phyloP scores from a whole-genome alignment of 495 filamentous ascomycete genomes.

The Haplographium delicatum region DNA sequence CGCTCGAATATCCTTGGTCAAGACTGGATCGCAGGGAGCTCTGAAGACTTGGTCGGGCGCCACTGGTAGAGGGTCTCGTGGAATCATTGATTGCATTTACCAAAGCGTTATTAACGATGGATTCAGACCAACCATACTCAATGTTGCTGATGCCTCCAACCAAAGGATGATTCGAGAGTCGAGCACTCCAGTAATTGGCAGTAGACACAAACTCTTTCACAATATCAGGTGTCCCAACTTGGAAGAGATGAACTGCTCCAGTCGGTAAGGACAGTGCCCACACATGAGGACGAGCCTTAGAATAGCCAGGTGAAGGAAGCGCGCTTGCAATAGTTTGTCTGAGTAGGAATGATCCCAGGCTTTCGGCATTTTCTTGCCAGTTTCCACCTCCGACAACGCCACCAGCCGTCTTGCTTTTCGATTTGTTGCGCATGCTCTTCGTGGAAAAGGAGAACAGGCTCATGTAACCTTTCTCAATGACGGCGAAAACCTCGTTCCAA shows the following conservation, averaged over 20 bases:
- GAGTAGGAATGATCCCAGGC: conserved; percentile 77
- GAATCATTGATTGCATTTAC: conserved; percentile 46
- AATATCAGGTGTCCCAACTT: conserved; percentile 93
- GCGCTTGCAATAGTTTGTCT: conserved; percentile 89
- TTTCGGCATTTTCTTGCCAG: conserved; percentile 93
- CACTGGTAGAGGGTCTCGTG: conserved; percentile 23
- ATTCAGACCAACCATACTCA: conserved; percentile 94
- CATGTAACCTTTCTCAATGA: conserved; percentile 94
- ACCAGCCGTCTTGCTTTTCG: conserved; percentile 37
- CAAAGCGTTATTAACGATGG: conserved; percentile 73
- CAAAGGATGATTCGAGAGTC: conserved; percentile 86
- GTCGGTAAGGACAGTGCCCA: conserved; percentile 93
- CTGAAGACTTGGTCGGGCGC: conserved; percentile 57
- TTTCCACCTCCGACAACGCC: conserved; percentile 88
- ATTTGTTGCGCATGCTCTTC: conserved; percentile 67
- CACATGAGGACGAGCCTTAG: conserved; percentile 82
- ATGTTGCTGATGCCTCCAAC: conserved; percentile 92
- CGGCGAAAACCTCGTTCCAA: conserved; percentile 96
- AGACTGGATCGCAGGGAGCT: conserved; percentile 67
- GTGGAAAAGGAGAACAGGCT: conserved; percentile 89
- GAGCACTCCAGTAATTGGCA: conserved; percentile 96
- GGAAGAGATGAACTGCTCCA: conserved; percentile 94
- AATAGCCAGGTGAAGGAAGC: conserved; percentile 88
- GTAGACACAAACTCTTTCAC: conserved; percentile 89
- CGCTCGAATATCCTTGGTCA: conserved; percentile 50